Evolutionary conservation across 108 stramenopile genomes (phyloP).

Genomic region (Cylindrotheca fusiformis): DNA sequence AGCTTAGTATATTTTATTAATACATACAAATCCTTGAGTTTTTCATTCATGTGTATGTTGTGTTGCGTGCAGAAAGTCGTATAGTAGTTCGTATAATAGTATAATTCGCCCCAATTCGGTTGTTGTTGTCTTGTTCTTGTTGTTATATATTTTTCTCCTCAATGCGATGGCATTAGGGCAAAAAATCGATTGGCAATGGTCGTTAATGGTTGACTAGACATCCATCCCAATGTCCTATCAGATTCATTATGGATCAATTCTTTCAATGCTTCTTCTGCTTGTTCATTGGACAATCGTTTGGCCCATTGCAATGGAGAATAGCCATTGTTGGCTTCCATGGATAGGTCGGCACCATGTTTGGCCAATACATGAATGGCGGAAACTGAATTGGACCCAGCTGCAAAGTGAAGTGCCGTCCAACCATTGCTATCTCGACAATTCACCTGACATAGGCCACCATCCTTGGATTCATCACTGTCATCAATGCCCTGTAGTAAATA

Average conservation of each 20-base stretch:
- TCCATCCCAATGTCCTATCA: slow-evolving; percentile 38
- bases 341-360: slow-evolving; percentile 57
- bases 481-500: slow-evolving; percentile 66
- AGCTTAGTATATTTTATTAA: no score
- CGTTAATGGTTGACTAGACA: slow-evolving; percentile 42
- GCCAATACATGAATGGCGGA: slow-evolving; percentile 48
- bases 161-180: slow-evolving; percentile 38
- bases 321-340: slow-evolving; percentile 75
- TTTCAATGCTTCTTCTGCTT: slow-evolving; percentile 58
- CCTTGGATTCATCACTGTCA: slow-evolving; percentile 26
- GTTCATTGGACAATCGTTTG: slow-evolving; percentile 58
- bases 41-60: no score
- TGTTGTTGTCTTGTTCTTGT: no score
- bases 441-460: slow-evolving; percentile 68
- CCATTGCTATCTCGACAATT: slow-evolving; percentile 65
- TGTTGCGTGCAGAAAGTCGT: no score
- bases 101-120: no score
- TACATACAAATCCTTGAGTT: no score
- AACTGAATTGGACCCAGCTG: slow-evolving; percentile 62
- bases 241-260: slow-evolving; percentile 29
- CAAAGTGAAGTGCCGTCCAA: slow-evolving; percentile 81
- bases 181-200: slow-evolving; percentile 50
- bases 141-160: neutral
- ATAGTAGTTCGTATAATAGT: no score
- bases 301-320: slow-evolving; percentile 83